Base-by-base conservation (phyloP, 179 eudicot species). In the Monotropa hypopitys region DNA sequence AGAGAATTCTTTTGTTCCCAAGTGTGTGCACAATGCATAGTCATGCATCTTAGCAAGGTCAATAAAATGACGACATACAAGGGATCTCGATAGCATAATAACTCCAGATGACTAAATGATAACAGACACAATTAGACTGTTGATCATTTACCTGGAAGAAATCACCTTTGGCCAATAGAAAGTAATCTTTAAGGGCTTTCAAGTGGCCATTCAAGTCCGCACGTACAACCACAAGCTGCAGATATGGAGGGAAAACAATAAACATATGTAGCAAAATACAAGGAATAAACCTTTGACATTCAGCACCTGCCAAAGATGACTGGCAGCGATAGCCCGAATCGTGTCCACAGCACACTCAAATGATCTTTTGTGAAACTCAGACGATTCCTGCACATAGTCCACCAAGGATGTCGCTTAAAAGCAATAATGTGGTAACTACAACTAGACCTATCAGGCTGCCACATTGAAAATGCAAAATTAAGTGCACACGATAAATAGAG, bases 181-280 rank as follows among this genome's bases (percentile, higher is more conserved):
- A 96, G 84, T 96, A 96, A 84, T 96, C 98, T 83, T 91, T 96
- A 28, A 93, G 96, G 78, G 99, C 98, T 87, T 87, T 96, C 77
- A 96, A 85, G 80, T 96, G 99, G 76, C 99, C 99, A 88, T 91
- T 90, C 75, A 96, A 84, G 87, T 96, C 92, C 47, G 98, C 99
- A 76, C 96, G 97, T 70, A 96, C 96, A 73, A 96, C 98, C 70
- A 96, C 97, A 87, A 96, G 97, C 99, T 96, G 90, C 85, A 87
- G 47, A 74, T 72, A 75, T 57, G 70, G 63, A 57, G 42, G 18
- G 72, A 80, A 43, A 82, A 53, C 67, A 40, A 45, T 42, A 62
- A 72, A 70, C 63, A 75, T 46, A 76, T 45, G 26, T 49, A 16
- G 40, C 59, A 76, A 72, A 0, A 56, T 20, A 68, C 7, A 21